Percentiles rank a stretch among this genome's conserved stretches.
Evolutionary conservation across 768 basidiomycete genomes (phyloP).

Genomic region (Podaxis sp.): DNA sequence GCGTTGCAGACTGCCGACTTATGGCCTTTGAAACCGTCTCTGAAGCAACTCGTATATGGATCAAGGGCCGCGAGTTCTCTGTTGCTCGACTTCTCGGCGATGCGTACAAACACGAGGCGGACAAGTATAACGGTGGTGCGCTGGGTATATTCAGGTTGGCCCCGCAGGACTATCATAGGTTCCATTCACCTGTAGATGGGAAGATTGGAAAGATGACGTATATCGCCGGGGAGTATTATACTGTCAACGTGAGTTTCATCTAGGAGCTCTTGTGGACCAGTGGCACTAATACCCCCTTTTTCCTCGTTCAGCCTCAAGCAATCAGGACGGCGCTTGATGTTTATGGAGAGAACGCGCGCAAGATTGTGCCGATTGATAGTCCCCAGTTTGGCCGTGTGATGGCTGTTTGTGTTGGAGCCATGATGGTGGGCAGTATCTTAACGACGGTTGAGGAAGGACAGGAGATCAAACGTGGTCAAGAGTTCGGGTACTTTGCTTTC

Average conservation of each 20-base stretch:
- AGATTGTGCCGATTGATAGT: constrained; percentile 90
- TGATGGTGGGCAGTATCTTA: constrained; percentile 93
- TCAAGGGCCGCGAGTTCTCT: constrained; percentile 94
- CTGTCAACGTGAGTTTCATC: constrained; percentile 72
- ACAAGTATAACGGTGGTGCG: constrained; percentile 75
- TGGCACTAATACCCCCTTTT: not conserved
- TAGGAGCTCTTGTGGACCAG: not conserved
- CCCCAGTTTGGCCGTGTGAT: constrained; percentile 89
- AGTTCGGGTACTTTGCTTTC: constrained; percentile 94
- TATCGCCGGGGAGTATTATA: constrained; percentile 92
- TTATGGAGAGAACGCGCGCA: constrained; percentile 91
- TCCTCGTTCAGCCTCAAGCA: constrained; percentile 71
- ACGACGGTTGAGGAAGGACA: constrained; percentile 88
- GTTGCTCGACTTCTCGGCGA: constrained; percentile 79
- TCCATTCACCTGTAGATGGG: constrained; percentile 86
- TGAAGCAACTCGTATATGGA: constrained; percentile 91
- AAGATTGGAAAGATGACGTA: constrained; percentile 78
- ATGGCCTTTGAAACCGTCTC: constrained; percentile 88
- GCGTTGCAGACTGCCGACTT: constrained; percentile 93
- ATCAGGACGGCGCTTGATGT: constrained; percentile 88
- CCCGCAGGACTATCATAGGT: constrained; percentile 95
- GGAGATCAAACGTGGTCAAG: constrained; percentile 76
- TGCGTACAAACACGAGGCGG: constrained; percentile 63
- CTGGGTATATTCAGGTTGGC: constrained; percentile 90
- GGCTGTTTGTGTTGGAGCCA: constrained; percentile 89